Percentiles rank a stretch among this genome's conserved stretches.
phyloP scores from a whole-genome alignment of 2,329 filamentous ascomycete genomes.

The Colletotrichum sp. region DNA sequence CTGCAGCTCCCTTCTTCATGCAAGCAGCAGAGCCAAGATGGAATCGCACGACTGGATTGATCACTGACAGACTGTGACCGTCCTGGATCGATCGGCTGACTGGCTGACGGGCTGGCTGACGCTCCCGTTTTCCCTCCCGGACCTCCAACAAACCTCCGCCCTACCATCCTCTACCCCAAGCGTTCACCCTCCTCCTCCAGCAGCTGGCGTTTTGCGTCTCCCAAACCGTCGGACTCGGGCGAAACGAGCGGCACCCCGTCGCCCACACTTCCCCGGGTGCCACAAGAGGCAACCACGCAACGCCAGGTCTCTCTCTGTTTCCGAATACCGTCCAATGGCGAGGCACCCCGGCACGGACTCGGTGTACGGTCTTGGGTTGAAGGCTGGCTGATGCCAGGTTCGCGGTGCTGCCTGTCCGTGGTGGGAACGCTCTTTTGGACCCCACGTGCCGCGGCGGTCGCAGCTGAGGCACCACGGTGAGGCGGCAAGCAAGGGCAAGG shows the following conservation, averaged over 20 bases:
- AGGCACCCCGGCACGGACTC: not conserved
- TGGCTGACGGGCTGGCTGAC: not conserved
- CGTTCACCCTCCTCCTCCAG: not conserved
- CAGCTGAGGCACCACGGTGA: not conserved
- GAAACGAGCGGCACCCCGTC: not conserved
- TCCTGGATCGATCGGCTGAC: not conserved
- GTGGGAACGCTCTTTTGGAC: not conserved
- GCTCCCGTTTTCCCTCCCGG: not conserved
- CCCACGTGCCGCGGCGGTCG: not conserved
- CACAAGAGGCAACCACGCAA: not conserved
- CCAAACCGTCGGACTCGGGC: not conserved
- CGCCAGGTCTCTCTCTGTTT: not conserved
- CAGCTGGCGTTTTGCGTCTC: not conserved
- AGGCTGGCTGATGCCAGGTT: not conserved
- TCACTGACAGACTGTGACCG: not conserved
- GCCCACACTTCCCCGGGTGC: not conserved
- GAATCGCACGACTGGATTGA: not conserved
- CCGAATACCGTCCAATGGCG: not conserved
- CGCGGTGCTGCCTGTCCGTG: not conserved
- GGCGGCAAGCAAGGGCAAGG: not conserved
- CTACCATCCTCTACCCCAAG: not conserved
- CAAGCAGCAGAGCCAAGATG: not conserved
- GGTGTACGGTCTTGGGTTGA: not conserved
- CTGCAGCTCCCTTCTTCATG: not conserved
- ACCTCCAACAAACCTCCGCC: not conserved